These are phyloP conservation scores for Backusella circina DNA, from an alignment of 192 early-diverging fungal species.

Conservation along the genomic window DNA sequence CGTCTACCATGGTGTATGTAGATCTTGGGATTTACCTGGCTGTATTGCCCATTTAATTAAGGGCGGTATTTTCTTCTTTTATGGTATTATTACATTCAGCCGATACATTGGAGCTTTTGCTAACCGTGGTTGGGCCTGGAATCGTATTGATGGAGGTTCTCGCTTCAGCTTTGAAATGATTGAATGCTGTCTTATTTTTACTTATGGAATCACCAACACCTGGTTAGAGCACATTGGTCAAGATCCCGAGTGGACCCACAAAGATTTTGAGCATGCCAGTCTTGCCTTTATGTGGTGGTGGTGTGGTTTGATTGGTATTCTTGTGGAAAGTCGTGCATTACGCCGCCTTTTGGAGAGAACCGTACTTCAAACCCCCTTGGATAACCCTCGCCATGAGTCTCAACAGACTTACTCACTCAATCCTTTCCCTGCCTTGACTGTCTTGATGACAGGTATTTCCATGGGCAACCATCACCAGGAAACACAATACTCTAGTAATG, in stretches of 20 bases:
- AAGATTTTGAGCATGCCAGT: slow-evolving; percentile 37
- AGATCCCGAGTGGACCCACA: slow-evolving; percentile 29
- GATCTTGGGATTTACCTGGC: slow-evolving; percentile 31
- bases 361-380: background rate
- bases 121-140: slow-evolving; percentile 37
- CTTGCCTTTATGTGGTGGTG: slow-evolving; percentile 43
- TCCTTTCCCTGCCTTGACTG: slow-evolving; percentile 32
- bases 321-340: slow-evolving; percentile 29
- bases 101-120: slow-evolving; percentile 37
- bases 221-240: slow-evolving; percentile 41
- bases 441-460: slow-evolving; percentile 32
- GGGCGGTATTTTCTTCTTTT: slow-evolving; percentile 37
- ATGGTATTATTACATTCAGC: slow-evolving; percentile 32
- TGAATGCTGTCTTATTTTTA: slow-evolving; percentile 29
- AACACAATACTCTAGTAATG: slow-evolving; percentile 24
- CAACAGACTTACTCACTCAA: slow-evolving; percentile 26
- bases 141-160: slow-evolving; percentile 20
- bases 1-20: slow-evolving; percentile 34
- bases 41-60: slow-evolving; percentile 37
- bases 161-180: slow-evolving; percentile 36
- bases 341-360: slow-evolving; percentile 17
- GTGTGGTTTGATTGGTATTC: slow-evolving; percentile 30
- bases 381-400: background rate
- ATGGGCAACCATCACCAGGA: slow-evolving; percentile 40
- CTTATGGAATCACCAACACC: slow-evolving; percentile 37